Base-by-base conservation (phyloP, 2,329 filamentous ascomycete genomes). In the Hortaea werneckii region DNA sequence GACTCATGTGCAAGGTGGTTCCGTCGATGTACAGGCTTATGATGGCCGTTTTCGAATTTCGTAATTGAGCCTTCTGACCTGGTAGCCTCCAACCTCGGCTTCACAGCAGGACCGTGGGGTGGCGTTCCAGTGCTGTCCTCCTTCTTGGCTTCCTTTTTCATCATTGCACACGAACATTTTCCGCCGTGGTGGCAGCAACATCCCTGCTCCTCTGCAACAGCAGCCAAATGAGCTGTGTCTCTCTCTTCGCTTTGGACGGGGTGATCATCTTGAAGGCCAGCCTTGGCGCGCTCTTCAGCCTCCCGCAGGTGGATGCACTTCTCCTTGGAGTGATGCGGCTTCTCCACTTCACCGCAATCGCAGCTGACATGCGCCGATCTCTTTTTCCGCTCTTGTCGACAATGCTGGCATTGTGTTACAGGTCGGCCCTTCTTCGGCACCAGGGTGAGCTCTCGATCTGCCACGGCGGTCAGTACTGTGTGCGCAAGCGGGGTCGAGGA, bases 341-440 rank as follows among this genome's bases (percentile, higher is more conserved):
- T 95, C 20, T 65, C 61, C 13, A 54, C 46, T 69, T 94, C 87
- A 65, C 87, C 89, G 68, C 92, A 98, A 69, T 96, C 89, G 71
- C 92, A 98, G 69, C 92, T 94, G 63, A 92, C 80, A 69, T 96
- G 92, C 54, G 90, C 87, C 48, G 89, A 83, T 60, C 92, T 87
- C 67, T 87, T 90, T 77, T 96, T 96, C 72, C 92, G 89, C 76
- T 94, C 84, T 56, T 85, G 80, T 66, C 92, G 90, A 72, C 92
- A 98, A 72, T 98, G 92, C 57, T 87, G 80, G 71, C 92, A 98
- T 82, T 98, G 92, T 59, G 92, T 95, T 58, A 96, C 88, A 51
- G 92, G 92, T 52, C 90, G 85, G 62, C 90, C 90, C 74, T 96
- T 96, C 68, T 94, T 95, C 69, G 94, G 94, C 73, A 95, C 94